Base-by-base conservation (phyloP, 2,329 filamentous ascomycete species). In the Colletotrichum musae region DNA sequence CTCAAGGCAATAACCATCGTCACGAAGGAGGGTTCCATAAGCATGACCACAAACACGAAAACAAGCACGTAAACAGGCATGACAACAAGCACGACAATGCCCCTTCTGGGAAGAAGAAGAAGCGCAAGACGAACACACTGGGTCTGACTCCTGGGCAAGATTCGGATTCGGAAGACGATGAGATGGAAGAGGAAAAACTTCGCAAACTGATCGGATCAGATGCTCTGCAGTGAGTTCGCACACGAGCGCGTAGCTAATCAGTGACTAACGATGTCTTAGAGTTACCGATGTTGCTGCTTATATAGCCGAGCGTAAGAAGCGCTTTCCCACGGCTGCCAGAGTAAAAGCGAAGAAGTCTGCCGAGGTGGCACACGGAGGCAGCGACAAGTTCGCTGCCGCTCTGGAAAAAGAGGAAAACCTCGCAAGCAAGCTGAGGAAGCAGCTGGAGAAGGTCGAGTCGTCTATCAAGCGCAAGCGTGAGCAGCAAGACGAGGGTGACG, bases 281-380 rank as follows among this genome's bases (percentile, higher is more conserved):
- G 83, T 88, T 16, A 88, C 88, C 68, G 94, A 98, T 76, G 86
- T 98, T 64, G 87, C 89, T 26, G 88, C 89, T 6, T 98, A 94
- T 90, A 89, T 97, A 71, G 90, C 90, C 58, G 94, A 97, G 79
- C 90, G 95, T 68, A 92, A 87, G 77, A 92, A 89, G 72, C 91
- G 92, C 59, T 98, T 89, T 77, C 95, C 95, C 2, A 98, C 95
- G 2, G 89, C 89, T 77, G 89, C 89, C 68, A 90, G 93, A 64
- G 83, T 90, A 71, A 86, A 89, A 70, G 89, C 89, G 72, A 93
- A 88, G 79, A 88, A 89, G 71, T 85, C 86, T 73, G 82, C 81
- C 67, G 80, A 81, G 74, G 76, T 81, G 74, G 57, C 69, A 39
- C 43, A 61, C 9, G 71, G 65, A 45, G 53, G 60, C 54, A 65